Evolutionary conservation across 2,329 filamentous ascomycete genomes (phyloP), one percentile per base, ranked within the genome.

Genomic region (Neospermospora avenae): DNA sequence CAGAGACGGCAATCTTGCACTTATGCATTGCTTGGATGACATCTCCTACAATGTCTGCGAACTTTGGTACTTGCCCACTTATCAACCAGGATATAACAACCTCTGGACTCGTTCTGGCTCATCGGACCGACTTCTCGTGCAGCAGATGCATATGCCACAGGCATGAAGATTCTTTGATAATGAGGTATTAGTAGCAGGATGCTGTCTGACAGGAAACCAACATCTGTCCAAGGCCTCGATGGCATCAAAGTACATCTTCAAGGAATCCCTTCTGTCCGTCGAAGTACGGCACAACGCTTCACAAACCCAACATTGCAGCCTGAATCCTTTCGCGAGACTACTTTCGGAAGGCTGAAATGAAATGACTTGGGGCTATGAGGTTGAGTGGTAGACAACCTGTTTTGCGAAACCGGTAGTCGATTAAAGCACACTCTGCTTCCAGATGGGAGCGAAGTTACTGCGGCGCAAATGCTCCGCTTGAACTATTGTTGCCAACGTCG

Each of bases 61-160:
- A 54, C 51, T 41, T 22, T 25, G 25, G 24, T 24, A 54, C 35
- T 42, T 28, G 25, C 35, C 25, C 51, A 41, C 10, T 35, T 11
- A 54, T 42, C 51, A 54, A 20, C 34, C 35, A 28, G 51, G 35
- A 28, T 41, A 22, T 25, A 41, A n/a, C 35, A 41, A 18, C 5
- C 24, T 13, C 25, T 54, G 51, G 51, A n/a, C 34, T 54, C 51
- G 10, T 41, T 39, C 41, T 31, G 54, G 53, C 42, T 59, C 57
- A 58, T 63, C 61, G 58, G 61, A 52, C 61, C 61, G 60, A 59
- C 37, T 35, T 45, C 37, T 42, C 60, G 46, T 63, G 57, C 55
- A 63, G 57, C 18, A 52, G 54, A 52, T 31, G 35, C 42, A 48
- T 52, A 51, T 18, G 7, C 57, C 55, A 42, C 55, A 42, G 55